Evolutionary conservation across 2,329 filamentous ascomycete genomes (phyloP).

Genomic region (Pestalotiopsis sp.): DNA sequence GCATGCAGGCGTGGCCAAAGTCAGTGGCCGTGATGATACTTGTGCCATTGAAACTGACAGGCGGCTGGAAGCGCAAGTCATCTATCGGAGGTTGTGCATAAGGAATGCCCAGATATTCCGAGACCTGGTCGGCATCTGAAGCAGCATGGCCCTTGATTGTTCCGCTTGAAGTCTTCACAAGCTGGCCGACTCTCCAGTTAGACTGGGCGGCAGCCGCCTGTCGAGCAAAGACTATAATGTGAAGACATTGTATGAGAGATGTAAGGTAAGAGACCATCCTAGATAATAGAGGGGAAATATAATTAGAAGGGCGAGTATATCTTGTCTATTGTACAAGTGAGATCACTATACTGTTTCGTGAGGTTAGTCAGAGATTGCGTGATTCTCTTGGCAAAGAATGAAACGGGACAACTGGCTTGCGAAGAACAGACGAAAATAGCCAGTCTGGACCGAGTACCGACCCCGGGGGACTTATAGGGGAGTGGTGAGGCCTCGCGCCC

Average conservation of each 20-base stretch:
- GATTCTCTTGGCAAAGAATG: neutral
- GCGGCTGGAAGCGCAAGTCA: slow-evolving; percentile 17
- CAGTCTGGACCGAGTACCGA: neutral
- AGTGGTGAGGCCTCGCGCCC: neutral
- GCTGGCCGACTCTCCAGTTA: slow-evolving; percentile 7
- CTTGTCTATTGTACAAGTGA: neutral
- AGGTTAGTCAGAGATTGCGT: neutral
- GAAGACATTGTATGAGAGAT: slow-evolving; percentile 1
- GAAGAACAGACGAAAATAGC: slow-evolving; percentile 1
- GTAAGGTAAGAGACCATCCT: neutral
- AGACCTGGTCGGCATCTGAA: neutral
- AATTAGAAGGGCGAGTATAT: neutral
- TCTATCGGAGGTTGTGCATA: slow-evolving; percentile 20
- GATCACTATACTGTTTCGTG: neutral
- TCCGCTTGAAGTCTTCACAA: slow-evolving; percentile 10
- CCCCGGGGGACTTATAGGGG: neutral
- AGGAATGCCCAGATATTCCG: slow-evolving; percentile 19
- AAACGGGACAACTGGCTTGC: slow-evolving; percentile 1
- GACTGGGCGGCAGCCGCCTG: neutral
- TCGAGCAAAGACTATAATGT: neutral
- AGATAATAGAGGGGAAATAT: neutral
- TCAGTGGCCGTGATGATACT: slow-evolving; percentile 1
- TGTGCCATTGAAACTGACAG: slow-evolving; percentile 9
- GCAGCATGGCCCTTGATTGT: slow-evolving; percentile 8
- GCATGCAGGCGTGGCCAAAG: slow-evolving; percentile 8